These are phyloP conservation scores for Curvularia hawaiiensis DNA, from an alignment of 2,329 filamentous ascomycete genomes.

Conservation along the genomic window DNA sequence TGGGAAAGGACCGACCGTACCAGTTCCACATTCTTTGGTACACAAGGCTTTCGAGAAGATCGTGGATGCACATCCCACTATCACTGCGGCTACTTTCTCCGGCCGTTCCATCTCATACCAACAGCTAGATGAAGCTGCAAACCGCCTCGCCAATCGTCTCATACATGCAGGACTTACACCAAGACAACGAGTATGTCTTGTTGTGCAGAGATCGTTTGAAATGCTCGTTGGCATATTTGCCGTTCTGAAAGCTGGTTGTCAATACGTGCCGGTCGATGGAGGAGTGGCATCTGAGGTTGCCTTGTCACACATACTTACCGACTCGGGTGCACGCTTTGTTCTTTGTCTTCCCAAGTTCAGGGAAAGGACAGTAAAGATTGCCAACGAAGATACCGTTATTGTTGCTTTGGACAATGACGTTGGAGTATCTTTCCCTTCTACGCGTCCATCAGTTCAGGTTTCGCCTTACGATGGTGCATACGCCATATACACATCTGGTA, in stretches of 20 bases:
- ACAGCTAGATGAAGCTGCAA: constrained; percentile 36
- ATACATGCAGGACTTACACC: constrained; percentile 33
- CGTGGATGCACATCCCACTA: constrained; percentile 29
- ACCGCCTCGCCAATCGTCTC: constrained; percentile 38
- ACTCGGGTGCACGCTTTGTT: constrained; percentile 54
- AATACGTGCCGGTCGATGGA: constrained; percentile 65
- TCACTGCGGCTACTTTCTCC: constrained; percentile 30
- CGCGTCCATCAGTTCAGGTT: constrained; percentile 26
- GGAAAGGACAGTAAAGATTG: constrained; percentile 28
- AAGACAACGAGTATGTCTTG: constrained; percentile 57
- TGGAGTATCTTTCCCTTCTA: constrained; percentile 17
- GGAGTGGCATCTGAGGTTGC: constrained; percentile 44
- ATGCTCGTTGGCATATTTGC: constrained; percentile 65
- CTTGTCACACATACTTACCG: constrained; percentile 55
- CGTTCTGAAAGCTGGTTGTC: constrained; percentile 62
- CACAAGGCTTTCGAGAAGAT: constrained; percentile 39
- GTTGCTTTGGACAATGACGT: constrained; percentile 21
- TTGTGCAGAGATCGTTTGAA: constrained; percentile 60
- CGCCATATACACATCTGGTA: constrained; percentile 60
- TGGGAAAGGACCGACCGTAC: constrained; percentile 28
- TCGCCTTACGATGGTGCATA: constrained; percentile 37
- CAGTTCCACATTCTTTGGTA: constrained; percentile 25
- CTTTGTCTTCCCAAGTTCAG: constrained; percentile 53
- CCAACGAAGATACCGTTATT: constrained; percentile 17
- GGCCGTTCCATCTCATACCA: constrained; percentile 32